Percentiles rank a stretch among this genome's conserved stretches.
These are phyloP conservation scores for Fusarium udum DNA, from an alignment of 2,329 filamentous ascomycete species.

Conservation along the genomic window DNA sequence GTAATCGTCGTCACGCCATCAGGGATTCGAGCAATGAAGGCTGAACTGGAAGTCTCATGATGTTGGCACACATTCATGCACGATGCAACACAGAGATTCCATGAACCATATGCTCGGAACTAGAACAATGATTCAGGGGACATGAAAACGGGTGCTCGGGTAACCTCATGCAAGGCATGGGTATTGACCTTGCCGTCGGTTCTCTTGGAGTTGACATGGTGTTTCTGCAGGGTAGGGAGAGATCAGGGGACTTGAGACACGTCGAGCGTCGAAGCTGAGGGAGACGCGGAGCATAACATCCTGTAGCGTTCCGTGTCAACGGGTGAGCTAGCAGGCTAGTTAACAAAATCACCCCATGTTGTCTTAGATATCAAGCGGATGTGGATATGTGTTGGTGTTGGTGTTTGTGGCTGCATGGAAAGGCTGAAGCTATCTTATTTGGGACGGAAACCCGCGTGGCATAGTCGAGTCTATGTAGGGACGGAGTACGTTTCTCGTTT, in stretches of 20 bases:
- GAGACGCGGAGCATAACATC: conserved; percentile 14
- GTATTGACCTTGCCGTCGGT: not conserved
- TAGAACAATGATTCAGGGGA: not conserved
- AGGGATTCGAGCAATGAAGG: conserved; percentile 8
- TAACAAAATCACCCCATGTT: not conserved
- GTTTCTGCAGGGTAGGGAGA: conserved; percentile 18
- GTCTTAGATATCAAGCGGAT: not conserved
- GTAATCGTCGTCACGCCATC: not conserved
- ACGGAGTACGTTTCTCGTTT: conserved; percentile 27
- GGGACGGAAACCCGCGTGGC: conserved; percentile 29
- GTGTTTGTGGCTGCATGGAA: conserved; percentile 26
- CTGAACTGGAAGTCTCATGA: not conserved
- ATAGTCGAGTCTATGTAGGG: conserved; percentile 8
- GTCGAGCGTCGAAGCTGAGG: not conserved
- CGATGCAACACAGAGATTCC: not conserved
- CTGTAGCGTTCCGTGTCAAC: conserved; percentile 22
- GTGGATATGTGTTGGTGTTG: not conserved
- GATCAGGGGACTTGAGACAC: conserved; percentile 13
- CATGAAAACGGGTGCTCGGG: conserved; percentile 18
- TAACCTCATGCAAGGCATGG: conserved; percentile 6
- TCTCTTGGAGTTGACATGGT: not conserved
- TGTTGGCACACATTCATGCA: conserved; percentile 6
- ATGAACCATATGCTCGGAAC: not conserved
- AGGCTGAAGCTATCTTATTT: conserved; percentile 28
- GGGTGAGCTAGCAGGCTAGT: not conserved